Base-by-base conservation (phyloP, 306 rosid species). In the Crotalaria pallida region DNA sequence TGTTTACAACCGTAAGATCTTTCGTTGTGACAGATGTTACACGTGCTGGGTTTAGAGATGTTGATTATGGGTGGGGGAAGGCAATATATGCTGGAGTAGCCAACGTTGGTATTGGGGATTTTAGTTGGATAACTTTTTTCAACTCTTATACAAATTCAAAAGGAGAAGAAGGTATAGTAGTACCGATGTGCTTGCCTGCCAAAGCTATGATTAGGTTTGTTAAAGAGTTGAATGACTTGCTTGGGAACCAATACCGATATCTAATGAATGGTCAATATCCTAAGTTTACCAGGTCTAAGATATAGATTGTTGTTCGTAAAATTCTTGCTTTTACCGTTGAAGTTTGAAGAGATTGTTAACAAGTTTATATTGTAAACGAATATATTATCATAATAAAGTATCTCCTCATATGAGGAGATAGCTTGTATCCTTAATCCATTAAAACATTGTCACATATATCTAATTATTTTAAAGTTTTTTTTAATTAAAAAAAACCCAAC, bases 1-100 rank as follows among this genome's bases (percentile, higher is more conserved):
- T 0, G 3, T 69, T 23, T 12, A 44, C 23, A 0, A 6, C 3
- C 1, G 48, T 7, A 0, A 27, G 76, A 0, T 11, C 75, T 0
- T 76, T 2, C 0, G 0, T 29, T 0, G 76, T 85, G 13, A 73
- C 81, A 0, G 77, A 85, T 17, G 0, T 0, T 0, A 34, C 72
- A 0, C 49, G 69, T 10, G 24, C 7, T 0, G 75, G 75, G 11
- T 6, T 47, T 0, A 50, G 21, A 29, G 72, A 71, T 5, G 18
- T 82, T 3, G 53, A 74, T 22, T 82, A 77, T 13, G 87, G 87
- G 2, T 82, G 85, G 84, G 85, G 85, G 6, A 59, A 33, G 21
- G 69, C 85, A 1, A 47, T 33, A 0, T 77, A 22, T 56, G 71
- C 47, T 6, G 81, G 79, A 7, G 40, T 10, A 6, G 65, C 81